phyloP scores from a whole-genome alignment of 1,139 yeast genomes.

The Pichia sorboxylosa region DNA sequence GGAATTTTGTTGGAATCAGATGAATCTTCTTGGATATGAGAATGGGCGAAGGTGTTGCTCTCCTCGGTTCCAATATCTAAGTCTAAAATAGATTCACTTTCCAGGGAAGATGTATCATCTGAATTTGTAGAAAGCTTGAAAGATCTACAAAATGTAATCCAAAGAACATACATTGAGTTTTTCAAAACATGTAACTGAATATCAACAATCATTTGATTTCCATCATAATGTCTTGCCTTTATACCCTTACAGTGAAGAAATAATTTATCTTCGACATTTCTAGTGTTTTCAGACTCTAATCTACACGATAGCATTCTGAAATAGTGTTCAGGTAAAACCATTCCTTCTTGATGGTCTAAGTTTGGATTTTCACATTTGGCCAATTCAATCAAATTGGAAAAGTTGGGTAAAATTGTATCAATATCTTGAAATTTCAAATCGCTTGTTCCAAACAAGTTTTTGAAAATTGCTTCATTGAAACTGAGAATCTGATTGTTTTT shows the following conservation, averaged over 20 bases:
- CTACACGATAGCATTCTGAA: conserved; percentile 48
- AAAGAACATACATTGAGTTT: conserved; percentile 48
- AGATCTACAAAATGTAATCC: conserved; percentile 77
- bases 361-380: conserved; percentile 36
- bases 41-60: neutral
- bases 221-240: conserved; percentile 59
- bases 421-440: conserved; percentile 43
- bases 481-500: conserved; percentile 38
- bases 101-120: neutral
- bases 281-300: conserved; percentile 13
- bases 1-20: conserved; percentile 32
- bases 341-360: conserved; percentile 32
- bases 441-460: conserved; percentile 63
- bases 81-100: neutral
- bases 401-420: conserved; percentile 53
- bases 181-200: conserved; percentile 68
- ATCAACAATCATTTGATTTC: conserved; percentile 53
- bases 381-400: conserved; percentile 38
- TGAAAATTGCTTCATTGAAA: conserved; percentile 69
- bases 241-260: conserved; percentile 58
- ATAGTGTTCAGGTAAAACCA: conserved; percentile 80
- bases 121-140: neutral
- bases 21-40: conserved; percentile 8
- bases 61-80: conserved; percentile 1
- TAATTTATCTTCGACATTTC: conserved; percentile 27